These are phyloP conservation scores for Dactylorhiza incarnata DNA, from an alignment of 106 monocot genomes.

Conservation along the genomic window DNA sequence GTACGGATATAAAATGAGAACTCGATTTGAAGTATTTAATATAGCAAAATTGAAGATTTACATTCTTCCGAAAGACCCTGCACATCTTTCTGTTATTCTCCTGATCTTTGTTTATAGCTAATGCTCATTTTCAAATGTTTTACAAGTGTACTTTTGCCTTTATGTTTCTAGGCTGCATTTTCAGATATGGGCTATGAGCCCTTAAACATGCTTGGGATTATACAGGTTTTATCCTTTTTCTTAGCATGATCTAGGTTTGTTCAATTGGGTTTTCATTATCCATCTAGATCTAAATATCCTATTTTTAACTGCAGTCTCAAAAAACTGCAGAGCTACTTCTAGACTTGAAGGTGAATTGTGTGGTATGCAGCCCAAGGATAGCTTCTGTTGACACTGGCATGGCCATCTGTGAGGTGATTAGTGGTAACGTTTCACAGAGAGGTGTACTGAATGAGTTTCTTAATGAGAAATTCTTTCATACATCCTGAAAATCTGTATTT, in stretches of 20 bases:
- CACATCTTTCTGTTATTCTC: background rate
- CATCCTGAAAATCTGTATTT: background rate
- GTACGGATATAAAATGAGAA: background rate
- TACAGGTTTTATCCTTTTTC: conserved; percentile 53
- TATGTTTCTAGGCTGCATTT: conserved; percentile 44
- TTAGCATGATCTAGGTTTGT: background rate
- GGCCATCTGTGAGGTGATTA: conserved; percentile 65
- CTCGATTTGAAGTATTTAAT: background rate
- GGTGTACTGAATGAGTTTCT: background rate
- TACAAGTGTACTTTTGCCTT: background rate
- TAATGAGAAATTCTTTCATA: background rate
- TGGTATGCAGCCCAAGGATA: conserved; percentile 63
- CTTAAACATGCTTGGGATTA: conserved; percentile 94
- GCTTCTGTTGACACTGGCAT: conserved; percentile 74
- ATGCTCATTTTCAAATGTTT: background rate
- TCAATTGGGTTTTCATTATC: background rate
- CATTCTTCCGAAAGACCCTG: background rate
- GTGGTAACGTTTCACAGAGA: background rate
- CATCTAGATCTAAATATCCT: background rate
- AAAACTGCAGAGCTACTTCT: conserved; percentile 88
- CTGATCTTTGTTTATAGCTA: background rate
- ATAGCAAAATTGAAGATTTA: background rate
- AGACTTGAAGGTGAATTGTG: conserved; percentile 59
- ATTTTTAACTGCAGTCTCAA: conserved; percentile 54
- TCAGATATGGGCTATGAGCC: conserved; percentile 59